Base-by-base conservation (phyloP, 2,329 filamentous ascomycete species). In the Botrytis pseudocinerea region DNA sequence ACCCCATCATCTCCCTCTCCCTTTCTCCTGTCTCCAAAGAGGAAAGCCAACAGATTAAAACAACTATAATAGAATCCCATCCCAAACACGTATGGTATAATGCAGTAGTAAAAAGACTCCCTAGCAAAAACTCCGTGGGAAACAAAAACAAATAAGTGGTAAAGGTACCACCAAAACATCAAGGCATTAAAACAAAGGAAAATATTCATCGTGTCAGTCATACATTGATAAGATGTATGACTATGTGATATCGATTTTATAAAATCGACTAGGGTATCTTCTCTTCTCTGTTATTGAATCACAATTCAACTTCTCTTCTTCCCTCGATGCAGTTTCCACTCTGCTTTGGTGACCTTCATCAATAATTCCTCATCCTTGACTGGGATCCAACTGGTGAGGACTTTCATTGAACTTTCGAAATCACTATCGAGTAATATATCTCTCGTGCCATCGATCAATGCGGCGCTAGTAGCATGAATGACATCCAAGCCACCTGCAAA, bases 321-420 rank as follows among this genome's bases (percentile, higher is more conserved):
- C 79, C 82, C 82, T 76, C 86, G 84, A 76, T 88, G 87, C 68
- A 85, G 82, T 84, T 93, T 97, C 89, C 93, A 98, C 83, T 98
- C 95, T 22, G 93, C 90, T 80, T 91, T 91, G 40, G 94, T 91
- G 73, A 98, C 93, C 78, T 91, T 91, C 93, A 99, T 97, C 79
- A 99, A 87, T 73, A 97, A 83, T 81, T 98, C 94, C 80, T 97
- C 94, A 79, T 99, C 95, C 82, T 94, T 94, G 81, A 99, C 92
- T 32, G 95, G 94, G 62, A 98, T 92, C 90, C 93, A 97, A 73
- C 92, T 94, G 44, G 96, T 98, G 75, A 99, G 85, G 12, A 95
- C 92, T 84, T 98, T 98, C 96, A 99, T 99, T 64, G 93, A 93
- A 79, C 97, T 97, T 82, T 99, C 96, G 82, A 98, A 99, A 81